Conservation (phyloP, 139 green algal species). For the Auxenochlorella pyrenoidosa region DNA sequence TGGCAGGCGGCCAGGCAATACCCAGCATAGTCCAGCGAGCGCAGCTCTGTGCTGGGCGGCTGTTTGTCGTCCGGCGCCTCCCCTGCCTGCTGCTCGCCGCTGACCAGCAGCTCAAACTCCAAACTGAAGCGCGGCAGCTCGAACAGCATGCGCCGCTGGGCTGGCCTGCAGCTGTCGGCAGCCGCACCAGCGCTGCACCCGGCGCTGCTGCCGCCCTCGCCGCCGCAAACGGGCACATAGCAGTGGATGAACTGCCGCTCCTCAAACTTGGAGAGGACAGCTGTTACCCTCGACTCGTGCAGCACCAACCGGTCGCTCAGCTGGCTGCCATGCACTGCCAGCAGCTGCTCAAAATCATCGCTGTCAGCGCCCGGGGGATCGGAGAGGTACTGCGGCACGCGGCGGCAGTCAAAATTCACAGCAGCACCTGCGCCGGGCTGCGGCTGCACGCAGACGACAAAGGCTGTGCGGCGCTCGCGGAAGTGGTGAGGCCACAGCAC, state of each 20-base stretch:
- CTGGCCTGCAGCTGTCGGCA: neutral
- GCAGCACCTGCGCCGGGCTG: neutral
- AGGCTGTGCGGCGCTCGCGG: conserved; percentile 41
- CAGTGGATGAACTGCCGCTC: conserved; percentile 53
- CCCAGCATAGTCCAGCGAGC: conserved; percentile 36
- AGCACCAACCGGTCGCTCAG: conserved; percentile 40
- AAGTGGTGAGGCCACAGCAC: conserved; percentile 51
- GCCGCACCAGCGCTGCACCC: neutral
- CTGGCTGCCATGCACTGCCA: neutral
- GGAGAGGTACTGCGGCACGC: conserved; percentile 37
- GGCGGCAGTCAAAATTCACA: conserved; percentile 8
- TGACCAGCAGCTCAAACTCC: conserved; percentile 55
- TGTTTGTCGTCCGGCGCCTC: no score
- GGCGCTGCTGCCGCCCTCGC: neutral
- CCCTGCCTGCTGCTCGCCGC: no score
- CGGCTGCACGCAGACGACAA: conserved; percentile 9
- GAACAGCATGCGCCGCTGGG: conserved; percentile 23
- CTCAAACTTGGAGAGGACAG: conserved; percentile 59
- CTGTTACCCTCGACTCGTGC: neutral
- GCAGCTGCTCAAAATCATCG: conserved; percentile 28
- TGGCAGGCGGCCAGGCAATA: conserved; percentile 43
- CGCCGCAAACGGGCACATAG: neutral
- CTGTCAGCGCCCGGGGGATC: neutral
- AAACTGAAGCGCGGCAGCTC: conserved; percentile 62
- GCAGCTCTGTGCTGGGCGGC: neutral